These are phyloP conservation scores for Trichoderma aggressivum DNA, from an alignment of 2,329 filamentous ascomycete species.

Conservation along the genomic window DNA sequence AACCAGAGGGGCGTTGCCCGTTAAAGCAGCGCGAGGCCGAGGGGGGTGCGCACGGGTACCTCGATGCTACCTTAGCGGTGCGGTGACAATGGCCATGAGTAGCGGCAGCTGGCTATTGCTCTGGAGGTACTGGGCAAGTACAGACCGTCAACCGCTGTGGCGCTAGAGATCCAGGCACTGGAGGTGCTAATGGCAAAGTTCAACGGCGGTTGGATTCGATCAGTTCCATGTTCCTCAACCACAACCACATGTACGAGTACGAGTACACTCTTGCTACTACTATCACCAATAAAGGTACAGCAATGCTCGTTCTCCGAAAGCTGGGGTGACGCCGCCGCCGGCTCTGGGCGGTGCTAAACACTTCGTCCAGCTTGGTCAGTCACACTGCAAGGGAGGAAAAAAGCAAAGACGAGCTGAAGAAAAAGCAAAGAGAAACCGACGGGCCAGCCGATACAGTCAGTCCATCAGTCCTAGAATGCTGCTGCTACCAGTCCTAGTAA, in stretches of 20 bases:
- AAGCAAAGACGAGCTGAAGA: neutral
- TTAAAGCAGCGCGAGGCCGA: slow-evolving; percentile 15
- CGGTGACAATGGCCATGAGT: neutral
- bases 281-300: neutral
- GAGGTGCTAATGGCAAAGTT: neutral
- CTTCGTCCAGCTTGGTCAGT: neutral
- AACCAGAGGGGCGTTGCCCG: slow-evolving; percentile 5
- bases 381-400: neutral
- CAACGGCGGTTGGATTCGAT: neutral
- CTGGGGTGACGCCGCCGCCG: neutral
- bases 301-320: neutral
- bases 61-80: slow-evolving; percentile 8
- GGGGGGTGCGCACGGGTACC: slow-evolving; percentile 8
- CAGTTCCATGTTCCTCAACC: neutral
- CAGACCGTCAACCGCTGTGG: neutral
- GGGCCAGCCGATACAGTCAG: neutral
- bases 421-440: neutral
- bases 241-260: neutral
- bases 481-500: neutral
- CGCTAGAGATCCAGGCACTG: neutral
- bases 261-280: neutral
- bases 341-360: neutral
- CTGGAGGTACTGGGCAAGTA: neutral
- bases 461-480: neutral
- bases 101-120: neutral